Base-by-base conservation (phyloP, 2,329 filamentous ascomycete species). In the Ophiosphaerella narmari region DNA sequence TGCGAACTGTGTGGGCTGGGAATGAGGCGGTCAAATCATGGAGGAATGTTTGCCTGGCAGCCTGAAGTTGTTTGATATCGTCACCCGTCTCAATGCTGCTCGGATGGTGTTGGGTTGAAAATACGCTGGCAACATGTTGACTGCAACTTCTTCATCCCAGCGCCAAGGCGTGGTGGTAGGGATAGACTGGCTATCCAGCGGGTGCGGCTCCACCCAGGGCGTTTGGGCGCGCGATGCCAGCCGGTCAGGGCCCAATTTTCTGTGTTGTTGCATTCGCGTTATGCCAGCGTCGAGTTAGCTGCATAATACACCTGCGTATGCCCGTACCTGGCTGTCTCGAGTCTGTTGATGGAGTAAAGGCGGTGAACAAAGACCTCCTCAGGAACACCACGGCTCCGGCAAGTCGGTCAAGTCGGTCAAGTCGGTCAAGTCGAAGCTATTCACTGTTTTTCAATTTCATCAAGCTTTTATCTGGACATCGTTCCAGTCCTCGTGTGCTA, bases 391-490 rank as follows among this genome's bases (percentile, higher is more conserved):
- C 18, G 18, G 18, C 18, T 4, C 18, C 18, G 18, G 26, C 26
- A 29, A 29, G 26, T 21, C 3, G 18, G 18, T 18, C 26, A 29
- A 29, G 26, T 11, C 7, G 26, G 26, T 29, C 26, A 29, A 29
- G 26, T 29, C 26, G 26, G 5, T 6, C 26, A 11, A 29, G 11
- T 29, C 47, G 7, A 46, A 45, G 44, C 45, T 66, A 66, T 66
- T 26, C 64, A 64, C 38, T 66, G 62, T 66, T 66, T 65, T 66
- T 63, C 58, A 65, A 66, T 66, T 67, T 62, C 43, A 60, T 8
- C 43, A 39, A 37, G 52, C 60, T 65, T 67, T 66, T 64, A 49
- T 64, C 56, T 60, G 55, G 53, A 50, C 9, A 5, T 18, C 14
- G 31, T 31, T 44, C 46, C 45, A 46, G 31, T 50, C 52, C 46